Evolutionary conservation across 2,329 filamentous ascomycete genomes (phyloP).

Genomic region (Botrytis paeoniae): DNA sequence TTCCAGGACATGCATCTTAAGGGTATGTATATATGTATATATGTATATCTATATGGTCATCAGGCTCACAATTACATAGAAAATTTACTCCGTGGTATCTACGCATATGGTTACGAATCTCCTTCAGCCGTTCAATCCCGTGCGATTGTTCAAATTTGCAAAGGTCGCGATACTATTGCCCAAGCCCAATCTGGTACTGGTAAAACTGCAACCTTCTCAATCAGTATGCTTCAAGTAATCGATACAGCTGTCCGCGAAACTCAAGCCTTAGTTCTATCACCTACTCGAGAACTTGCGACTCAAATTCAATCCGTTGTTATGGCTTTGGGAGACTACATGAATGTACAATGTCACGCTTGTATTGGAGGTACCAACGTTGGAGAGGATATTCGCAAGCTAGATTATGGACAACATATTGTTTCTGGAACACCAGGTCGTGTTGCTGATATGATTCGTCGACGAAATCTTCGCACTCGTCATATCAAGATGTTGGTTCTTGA

Average conservation of each 20-base stretch:
- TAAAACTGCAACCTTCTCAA: constrained; percentile 95
- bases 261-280: constrained; percentile 91
- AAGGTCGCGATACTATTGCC: constrained; percentile 96
- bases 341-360: constrained; percentile 97
- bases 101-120: constrained; percentile 97
- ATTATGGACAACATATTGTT: constrained; percentile 96
- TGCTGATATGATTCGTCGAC: constrained; percentile 75
- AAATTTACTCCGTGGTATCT: constrained; percentile 93
- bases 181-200: constrained; percentile 96
- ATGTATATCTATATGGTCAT: not conserved
- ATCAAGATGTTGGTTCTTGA: constrained; percentile 79
- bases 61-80: constrained; percentile 49
- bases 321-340: constrained; percentile 99
- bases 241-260: constrained; percentile 90
- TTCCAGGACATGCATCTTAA: constrained; percentile 94
- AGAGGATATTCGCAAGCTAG: constrained; percentile 95
- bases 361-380: constrained; percentile 98
- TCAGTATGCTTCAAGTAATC: constrained; percentile 94
- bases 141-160: constrained; percentile 98
- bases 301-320: constrained; percentile 99
- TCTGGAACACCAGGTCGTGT: constrained; percentile 97
- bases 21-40: constrained; percentile 45
- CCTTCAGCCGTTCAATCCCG: constrained; percentile 96
- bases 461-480: constrained; percentile 68
- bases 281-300: constrained; percentile 92